phyloP scores from a whole-genome alignment of 2,329 filamentous ascomycete species.

The Trichoderma breve region DNA sequence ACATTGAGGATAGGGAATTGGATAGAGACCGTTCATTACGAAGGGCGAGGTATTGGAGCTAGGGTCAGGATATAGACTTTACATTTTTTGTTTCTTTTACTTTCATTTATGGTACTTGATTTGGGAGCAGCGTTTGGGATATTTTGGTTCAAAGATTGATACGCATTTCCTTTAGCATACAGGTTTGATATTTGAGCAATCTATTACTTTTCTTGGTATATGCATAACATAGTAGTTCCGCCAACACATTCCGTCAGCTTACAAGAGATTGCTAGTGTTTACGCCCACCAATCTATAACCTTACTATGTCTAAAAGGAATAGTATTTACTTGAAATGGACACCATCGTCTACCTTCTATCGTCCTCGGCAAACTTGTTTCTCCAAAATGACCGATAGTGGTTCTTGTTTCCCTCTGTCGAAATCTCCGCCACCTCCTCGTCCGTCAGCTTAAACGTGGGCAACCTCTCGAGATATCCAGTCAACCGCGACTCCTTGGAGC shows the following conservation, averaged over 20 bases:
- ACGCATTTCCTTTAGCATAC: neutral
- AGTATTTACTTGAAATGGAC: neutral
- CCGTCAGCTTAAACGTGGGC: conserved; percentile 57
- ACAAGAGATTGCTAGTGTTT: neutral
- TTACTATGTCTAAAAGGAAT: neutral
- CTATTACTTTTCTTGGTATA: neutral
- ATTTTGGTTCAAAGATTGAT: neutral
- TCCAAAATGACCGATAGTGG: conserved; percentile 62
- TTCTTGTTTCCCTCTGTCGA: conserved; percentile 55
- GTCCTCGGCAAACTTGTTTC: conserved; percentile 48
- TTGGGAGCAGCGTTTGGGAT: neutral
- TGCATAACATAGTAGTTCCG: neutral
- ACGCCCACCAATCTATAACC: neutral
- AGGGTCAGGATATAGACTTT: conserved; percentile 39
- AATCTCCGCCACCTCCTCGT: conserved; percentile 58
- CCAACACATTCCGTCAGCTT: neutral
- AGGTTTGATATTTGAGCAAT: neutral
- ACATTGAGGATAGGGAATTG: conserved; percentile 73
- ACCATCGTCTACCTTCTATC: conserved; percentile 41
- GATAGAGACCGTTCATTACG: conserved; percentile 69
- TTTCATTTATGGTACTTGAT: neutral
- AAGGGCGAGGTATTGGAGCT: conserved; percentile 68
- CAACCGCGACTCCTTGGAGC: conserved; percentile 55
- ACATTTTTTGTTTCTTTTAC: neutral
- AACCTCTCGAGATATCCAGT: conserved; percentile 52